Evolutionary conservation across 495 filamentous ascomycete genomes (phyloP).

Genomic region (Rhypophila decipiens): DNA sequence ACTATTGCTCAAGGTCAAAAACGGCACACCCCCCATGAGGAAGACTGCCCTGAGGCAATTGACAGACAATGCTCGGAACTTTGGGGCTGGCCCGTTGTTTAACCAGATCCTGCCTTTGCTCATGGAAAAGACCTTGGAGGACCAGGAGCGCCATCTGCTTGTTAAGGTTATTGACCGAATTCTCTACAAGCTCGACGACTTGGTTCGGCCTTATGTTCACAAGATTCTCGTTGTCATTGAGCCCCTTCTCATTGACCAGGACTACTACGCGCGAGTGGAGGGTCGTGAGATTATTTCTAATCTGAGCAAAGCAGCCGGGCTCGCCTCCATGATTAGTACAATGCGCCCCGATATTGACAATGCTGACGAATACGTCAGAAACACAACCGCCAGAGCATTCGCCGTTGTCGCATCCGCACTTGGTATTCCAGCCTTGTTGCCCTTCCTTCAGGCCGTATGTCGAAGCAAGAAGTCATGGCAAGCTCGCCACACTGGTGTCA

Average conservation of each 20-base stretch:
- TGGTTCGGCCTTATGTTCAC: conserved; percentile 94
- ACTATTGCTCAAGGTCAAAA: conserved; percentile 96
- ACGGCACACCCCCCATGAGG: conserved; percentile 96
- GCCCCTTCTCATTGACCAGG: conserved; percentile 95
- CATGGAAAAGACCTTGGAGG: conserved; percentile 98
- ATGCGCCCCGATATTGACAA: conserved; percentile 99
- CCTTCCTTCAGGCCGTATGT: conserved; percentile 92
- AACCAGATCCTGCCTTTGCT: conserved; percentile 96
- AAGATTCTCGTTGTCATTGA: conserved; percentile 99
- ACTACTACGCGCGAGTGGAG: conserved; percentile 98
- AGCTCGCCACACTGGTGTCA: conserved; percentile 96
- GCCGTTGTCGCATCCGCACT: conserved; percentile 96
- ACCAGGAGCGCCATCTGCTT: conserved; percentile 96
- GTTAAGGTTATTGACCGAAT: conserved; percentile 99
- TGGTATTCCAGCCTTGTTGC: conserved; percentile 89
- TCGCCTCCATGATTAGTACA: conserved; percentile 98
- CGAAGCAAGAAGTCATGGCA: conserved; percentile 99
- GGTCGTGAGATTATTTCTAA: conserved; percentile 99
- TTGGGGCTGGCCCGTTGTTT: conserved; percentile 90
- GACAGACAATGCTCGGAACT: conserved; percentile 95
- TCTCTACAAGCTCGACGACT: conserved; percentile 95
- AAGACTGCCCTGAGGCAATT: conserved; percentile 98
- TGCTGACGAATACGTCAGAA: conserved; percentile 97
- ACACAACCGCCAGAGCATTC: conserved; percentile 96
- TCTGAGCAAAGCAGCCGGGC: conserved; percentile 89